Conservation (phyloP, 2,329 filamentous ascomycete genomes). For the Cercospora sp. region DNA sequence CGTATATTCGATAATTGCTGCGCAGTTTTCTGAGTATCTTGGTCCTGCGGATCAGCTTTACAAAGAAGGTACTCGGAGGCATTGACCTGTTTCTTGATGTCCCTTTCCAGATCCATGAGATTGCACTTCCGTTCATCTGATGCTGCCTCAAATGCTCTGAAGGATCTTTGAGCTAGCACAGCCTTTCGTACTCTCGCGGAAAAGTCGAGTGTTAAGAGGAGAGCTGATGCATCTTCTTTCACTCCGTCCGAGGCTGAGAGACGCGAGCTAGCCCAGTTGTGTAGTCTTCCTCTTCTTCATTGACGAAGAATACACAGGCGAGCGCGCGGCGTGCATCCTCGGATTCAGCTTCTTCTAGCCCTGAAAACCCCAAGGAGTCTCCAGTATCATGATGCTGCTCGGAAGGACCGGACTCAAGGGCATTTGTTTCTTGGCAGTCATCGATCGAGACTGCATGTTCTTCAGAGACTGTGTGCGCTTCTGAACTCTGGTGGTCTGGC, state of each 20-base stretch:
- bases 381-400: not conserved
- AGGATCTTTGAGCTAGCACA: not conserved
- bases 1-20: not conserved
- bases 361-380: not conserved
- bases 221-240: not conserved
- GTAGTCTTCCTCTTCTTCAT: slow-evolving; percentile 6
- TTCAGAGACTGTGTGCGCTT: too few relatives aligned
- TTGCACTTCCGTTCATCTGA: not conserved
- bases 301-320: not conserved
- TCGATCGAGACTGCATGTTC: too few relatives aligned
- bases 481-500: too few relatives aligned
- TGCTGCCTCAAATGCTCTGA: not conserved
- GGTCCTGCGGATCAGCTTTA: not conserved
- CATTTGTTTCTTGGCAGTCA: too few relatives aligned
- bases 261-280: not conserved
- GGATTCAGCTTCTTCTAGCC: not conserved
- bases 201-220: not conserved
- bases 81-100: not conserved
- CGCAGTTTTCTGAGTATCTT: not conserved
- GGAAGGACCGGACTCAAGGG: not conserved
- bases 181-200: not conserved
- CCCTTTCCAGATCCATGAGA: not conserved
- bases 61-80: not conserved
- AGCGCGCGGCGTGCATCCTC: not conserved
- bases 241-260: slow-evolving; percentile 2